phyloP scores from a whole-genome alignment of 2,329 filamentous ascomycete species.

The Fusarium zealandicum region DNA sequence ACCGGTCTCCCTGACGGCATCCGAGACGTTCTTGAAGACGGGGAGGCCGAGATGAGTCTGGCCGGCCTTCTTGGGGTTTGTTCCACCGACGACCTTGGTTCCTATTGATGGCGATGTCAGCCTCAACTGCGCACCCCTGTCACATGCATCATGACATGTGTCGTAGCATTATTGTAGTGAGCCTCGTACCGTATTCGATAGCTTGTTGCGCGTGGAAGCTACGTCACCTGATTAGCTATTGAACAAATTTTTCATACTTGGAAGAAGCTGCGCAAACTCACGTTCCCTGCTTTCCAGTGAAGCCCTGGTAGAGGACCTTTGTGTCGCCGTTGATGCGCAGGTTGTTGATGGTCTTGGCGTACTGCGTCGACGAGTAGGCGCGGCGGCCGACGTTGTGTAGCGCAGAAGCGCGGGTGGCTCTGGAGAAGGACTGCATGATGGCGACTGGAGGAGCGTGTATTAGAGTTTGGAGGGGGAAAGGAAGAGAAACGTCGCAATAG shows the following conservation, averaged over 20 bases:
- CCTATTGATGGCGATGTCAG: conserved; percentile 59
- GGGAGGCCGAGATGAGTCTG: conserved; percentile 86
- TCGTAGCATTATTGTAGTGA: conserved; percentile 31
- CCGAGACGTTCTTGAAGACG: conserved; percentile 88
- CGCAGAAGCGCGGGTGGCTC: conserved; percentile 73
- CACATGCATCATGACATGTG: conserved; percentile 40
- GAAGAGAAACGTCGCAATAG: conserved; percentile 22
- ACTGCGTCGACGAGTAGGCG: conserved; percentile 78
- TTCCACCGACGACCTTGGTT: conserved; percentile 97
- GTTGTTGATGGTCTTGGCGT: conserved; percentile 79
- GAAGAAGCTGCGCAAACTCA: conserved; percentile 55
- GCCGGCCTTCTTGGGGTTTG: conserved; percentile 99
- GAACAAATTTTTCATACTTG: background rate
- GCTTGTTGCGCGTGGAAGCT: conserved; percentile 98
- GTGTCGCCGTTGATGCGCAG: conserved; percentile 92
- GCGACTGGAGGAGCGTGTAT: conserved; percentile 9
- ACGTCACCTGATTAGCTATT: conserved; percentile 28
- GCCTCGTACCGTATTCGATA: conserved; percentile 88
- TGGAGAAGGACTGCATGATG: conserved; percentile 86
- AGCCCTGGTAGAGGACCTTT: conserved; percentile 96
- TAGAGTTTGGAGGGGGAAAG: conserved; percentile 14
- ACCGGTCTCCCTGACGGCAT: conserved; percentile 89
- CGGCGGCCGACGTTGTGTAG: conserved; percentile 71
- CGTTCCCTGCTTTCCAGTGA: conserved; percentile 97
- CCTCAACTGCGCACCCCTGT: conserved; percentile 28